A percentile compares a stretch with the other conserved stretches of the same genome.
Conservation (phyloP, 2,329 filamentous ascomycete species). For the Claviceps paspali region DNA sequence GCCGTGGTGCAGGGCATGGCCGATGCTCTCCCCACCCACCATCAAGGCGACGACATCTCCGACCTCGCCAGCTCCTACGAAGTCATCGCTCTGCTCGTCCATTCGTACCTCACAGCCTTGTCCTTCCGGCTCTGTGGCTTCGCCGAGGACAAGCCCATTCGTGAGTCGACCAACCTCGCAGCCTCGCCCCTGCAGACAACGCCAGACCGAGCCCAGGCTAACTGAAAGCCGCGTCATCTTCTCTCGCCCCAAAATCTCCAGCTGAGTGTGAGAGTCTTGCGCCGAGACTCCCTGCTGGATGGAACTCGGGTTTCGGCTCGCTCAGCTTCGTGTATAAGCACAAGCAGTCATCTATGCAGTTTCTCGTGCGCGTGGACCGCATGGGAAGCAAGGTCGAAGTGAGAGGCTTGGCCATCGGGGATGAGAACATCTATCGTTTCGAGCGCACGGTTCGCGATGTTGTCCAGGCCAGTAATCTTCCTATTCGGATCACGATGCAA, state of each 20-base stretch:
- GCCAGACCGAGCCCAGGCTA: too few species aligned
- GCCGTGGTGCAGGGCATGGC: constrained; percentile 41
- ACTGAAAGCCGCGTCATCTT: too few species aligned
- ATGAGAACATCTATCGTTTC: constrained; percentile 66
- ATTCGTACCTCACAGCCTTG: constrained; percentile 67
- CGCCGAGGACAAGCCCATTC: constrained; percentile 63
- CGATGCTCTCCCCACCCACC: constrained; percentile 41
- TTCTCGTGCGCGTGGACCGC: constrained; percentile 66
- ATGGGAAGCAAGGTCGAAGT: constrained; percentile 75
- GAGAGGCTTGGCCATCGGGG: constrained; percentile 61
- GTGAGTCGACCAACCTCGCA: constrained; percentile 37
- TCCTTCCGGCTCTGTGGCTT: constrained; percentile 72
- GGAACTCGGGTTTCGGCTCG: constrained; percentile 60
- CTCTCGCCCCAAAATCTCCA: too few species aligned
- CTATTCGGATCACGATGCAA: constrained; percentile 38
- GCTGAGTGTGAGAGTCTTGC: constrained; percentile 38
- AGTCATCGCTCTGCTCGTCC: constrained; percentile 67
- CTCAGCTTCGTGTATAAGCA: constrained; percentile 81
- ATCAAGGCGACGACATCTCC: constrained; percentile 36
- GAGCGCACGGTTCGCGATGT: constrained; percentile 61
- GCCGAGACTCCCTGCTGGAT: constrained; percentile 54
- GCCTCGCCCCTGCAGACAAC: too few species aligned
- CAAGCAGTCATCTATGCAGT: constrained; percentile 70
- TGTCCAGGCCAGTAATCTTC: constrained; percentile 43
- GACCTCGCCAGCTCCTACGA: constrained; percentile 61